Conservation (phyloP, 306 rosid genomes). For the Casuarina glauca region DNA sequence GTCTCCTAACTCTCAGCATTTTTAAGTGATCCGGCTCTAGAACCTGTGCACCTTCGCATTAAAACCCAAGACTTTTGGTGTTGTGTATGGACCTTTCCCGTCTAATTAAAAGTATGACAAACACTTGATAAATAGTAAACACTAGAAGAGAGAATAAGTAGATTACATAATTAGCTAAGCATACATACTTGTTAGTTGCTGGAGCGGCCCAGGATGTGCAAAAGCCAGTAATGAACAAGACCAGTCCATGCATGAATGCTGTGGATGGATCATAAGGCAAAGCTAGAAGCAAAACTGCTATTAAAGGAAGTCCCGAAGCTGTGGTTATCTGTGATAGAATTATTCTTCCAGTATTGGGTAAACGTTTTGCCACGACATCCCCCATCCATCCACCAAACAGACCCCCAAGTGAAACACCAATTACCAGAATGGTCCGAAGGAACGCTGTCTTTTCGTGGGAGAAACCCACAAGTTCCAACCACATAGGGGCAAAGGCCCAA, state of each 20-base stretch:
- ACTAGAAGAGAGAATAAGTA: neutral
- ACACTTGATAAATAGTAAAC: neutral
- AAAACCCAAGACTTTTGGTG: too few relatives aligned
- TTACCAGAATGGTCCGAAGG: slow-evolving; percentile 52
- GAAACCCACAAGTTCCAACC: slow-evolving; percentile 85
- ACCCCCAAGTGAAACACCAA: slow-evolving; percentile 63
- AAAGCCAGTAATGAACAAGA: slow-evolving; percentile 69
- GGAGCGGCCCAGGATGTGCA: slow-evolving; percentile 63
- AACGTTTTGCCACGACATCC: slow-evolving; percentile 52
- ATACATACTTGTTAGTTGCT: slow-evolving; percentile 77
- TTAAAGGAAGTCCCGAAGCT: slow-evolving; percentile 65
- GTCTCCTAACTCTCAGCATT: neutral
- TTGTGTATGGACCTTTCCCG: neutral
- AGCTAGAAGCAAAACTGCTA: slow-evolving; percentile 55
- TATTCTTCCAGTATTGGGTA: slow-evolving; percentile 70
- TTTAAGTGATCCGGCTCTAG: neutral
- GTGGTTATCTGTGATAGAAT: slow-evolving; percentile 74
- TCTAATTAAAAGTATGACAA: neutral
- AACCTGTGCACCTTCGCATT: neutral
- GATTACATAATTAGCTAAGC: neutral
- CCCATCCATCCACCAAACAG: slow-evolving; percentile 83
- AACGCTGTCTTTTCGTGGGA: slow-evolving; percentile 65
- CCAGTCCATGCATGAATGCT: slow-evolving; percentile 56
- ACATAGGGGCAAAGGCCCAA: slow-evolving; percentile 69
- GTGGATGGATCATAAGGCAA: slow-evolving; percentile 72